Conservation (phyloP, 1,284 basidiomycete genomes). For the Austroboletus novae-zelandiae region DNA sequence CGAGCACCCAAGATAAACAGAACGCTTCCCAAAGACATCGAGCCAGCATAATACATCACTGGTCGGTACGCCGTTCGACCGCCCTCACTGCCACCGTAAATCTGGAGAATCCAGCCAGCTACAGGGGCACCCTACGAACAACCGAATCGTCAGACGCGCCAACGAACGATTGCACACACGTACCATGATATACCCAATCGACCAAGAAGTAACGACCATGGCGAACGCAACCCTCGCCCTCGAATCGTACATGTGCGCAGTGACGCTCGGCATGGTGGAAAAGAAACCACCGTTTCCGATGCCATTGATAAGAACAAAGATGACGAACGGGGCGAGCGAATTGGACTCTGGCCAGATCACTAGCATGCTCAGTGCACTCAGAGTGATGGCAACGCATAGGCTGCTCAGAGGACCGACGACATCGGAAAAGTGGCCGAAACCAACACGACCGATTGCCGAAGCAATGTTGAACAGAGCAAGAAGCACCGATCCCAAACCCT, state of each 20-base stretch:
- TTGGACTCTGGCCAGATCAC: slow-evolving; percentile 34
- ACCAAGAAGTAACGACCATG: slow-evolving; percentile 35
- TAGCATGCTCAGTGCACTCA: slow-evolving; percentile 32
- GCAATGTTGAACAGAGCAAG: slow-evolving; percentile 35
- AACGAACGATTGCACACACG: not conserved
- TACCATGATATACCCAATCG: slow-evolving; percentile 28
- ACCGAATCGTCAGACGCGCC: not conserved
- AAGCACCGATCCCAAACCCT: slow-evolving; percentile 23
- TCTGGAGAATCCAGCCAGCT: slow-evolving; percentile 33
- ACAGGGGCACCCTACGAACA: slow-evolving; percentile 13
- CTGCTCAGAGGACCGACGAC: slow-evolving; percentile 31
- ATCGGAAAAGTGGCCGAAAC: slow-evolving; percentile 30
- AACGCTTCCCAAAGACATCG: slow-evolving; percentile 22
- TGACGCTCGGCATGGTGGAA: slow-evolving; percentile 34
- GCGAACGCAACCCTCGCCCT: slow-evolving; percentile 31
- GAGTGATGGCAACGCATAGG: slow-evolving; percentile 24
- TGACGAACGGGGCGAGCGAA: slow-evolving; percentile 28
- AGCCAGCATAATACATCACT: slow-evolving; percentile 34
- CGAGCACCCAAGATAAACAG: slow-evolving; percentile 19
- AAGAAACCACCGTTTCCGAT: slow-evolving; percentile 35
- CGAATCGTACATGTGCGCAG: slow-evolving; percentile 29
- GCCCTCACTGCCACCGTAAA: slow-evolving; percentile 22
- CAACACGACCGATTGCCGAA: slow-evolving; percentile 32
- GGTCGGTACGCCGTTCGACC: slow-evolving; percentile 25
- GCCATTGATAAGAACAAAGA: slow-evolving; percentile 31